Evolutionary conservation across 1,139 yeast genomes (phyloP).

Genomic region (Meyerozyma elateridarum): DNA sequence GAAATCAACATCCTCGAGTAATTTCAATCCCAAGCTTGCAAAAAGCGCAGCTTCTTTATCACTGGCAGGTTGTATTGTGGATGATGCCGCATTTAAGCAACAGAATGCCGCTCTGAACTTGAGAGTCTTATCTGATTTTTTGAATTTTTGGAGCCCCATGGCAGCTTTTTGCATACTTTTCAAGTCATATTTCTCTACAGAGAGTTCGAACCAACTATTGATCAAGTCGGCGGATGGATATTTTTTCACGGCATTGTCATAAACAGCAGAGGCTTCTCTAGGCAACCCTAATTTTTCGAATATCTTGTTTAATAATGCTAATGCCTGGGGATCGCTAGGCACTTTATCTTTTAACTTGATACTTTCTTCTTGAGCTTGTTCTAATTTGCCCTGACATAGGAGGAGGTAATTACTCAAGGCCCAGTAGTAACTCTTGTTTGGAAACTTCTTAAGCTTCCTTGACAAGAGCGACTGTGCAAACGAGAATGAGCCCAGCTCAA

Average conservation of each 20-base stretch:
- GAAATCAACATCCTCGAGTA: slow-evolving; percentile 32
- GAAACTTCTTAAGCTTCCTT: slow-evolving; percentile 49
- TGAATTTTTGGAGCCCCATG: slow-evolving; percentile 33
- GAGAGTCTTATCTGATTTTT: slow-evolving; percentile 26
- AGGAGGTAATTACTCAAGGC: slow-evolving; percentile 46
- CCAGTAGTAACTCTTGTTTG: slow-evolving; percentile 50
- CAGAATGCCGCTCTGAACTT: slow-evolving; percentile 48
- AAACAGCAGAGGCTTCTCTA: slow-evolving; percentile 38
- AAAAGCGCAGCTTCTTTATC: slow-evolving; percentile 43
- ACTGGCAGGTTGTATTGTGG: slow-evolving; percentile 9
- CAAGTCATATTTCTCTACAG: slow-evolving; percentile 33
- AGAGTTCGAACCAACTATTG: slow-evolving; percentile 45
- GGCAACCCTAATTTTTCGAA: slow-evolving; percentile 31
- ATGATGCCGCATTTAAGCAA: slow-evolving; percentile 16
- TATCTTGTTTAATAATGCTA: slow-evolving; percentile 42
- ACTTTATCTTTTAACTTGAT: slow-evolving; percentile 35
- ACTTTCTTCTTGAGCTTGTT: slow-evolving; percentile 42
- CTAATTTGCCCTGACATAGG: slow-evolving; percentile 37
- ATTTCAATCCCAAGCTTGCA: slow-evolving; percentile 52
- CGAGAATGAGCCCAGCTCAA: slow-evolving; percentile 50
- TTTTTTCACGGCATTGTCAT: slow-evolving; percentile 53
- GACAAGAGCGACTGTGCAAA: slow-evolving; percentile 49
- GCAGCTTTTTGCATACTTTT: slow-evolving; percentile 44
- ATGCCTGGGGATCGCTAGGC: slow-evolving; percentile 54
- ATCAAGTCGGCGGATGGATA: slow-evolving; percentile 39